Evolutionary conservation across 75 land plant genomes (phyloP), one percentile per base, ranked within the genome.

Genomic region (Pinus albicaulis): DNA sequence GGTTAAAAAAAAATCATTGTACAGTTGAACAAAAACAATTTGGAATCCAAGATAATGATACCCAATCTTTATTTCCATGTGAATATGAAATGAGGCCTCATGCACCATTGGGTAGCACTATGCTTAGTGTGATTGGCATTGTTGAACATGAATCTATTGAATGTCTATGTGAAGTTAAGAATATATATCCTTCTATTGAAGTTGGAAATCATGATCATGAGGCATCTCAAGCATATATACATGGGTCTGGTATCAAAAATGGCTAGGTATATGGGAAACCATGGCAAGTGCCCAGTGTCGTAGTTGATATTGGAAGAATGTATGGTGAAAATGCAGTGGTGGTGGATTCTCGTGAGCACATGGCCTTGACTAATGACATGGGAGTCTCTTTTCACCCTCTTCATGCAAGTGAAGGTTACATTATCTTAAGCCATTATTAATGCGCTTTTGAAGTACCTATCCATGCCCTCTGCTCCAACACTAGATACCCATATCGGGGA

Each of bases 51-150:
- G 57, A 73, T 24, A 48, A 48, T 7, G 31, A 16, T 24, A 22
- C 55, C 25, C 16, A 34, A 55, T 25, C 57, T 15, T 26, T 52
- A 24, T 24, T 73, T 8, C 74, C 25, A 26, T 23, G 71, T 16
- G 77, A 76, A 25, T 61, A 62, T 34, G 57, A 34, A 74, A 74
- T 28, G 11, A 79, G 64, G 62, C 71, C 82, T 76, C 74, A 65
- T 72, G 75, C 36, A 7, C 56, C 57, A 55, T 73, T 80, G 57
- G 78, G 58, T 55, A 75, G 59, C 6, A 31, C 80, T 25, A 72
- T 80, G n/a, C 74, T 78, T 75, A 76, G 57, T 31, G 76, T 64
- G 7, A 3, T 23, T 68, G 71, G 36, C 10, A 31, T 20, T 41
- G 22, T 23, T 68, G 71, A n/a, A 38, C 36, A 68, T 38, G 48